Conservation (phyloP, 495 filamentous ascomycete genomes). For the Aspergillus bertholletiae region DNA sequence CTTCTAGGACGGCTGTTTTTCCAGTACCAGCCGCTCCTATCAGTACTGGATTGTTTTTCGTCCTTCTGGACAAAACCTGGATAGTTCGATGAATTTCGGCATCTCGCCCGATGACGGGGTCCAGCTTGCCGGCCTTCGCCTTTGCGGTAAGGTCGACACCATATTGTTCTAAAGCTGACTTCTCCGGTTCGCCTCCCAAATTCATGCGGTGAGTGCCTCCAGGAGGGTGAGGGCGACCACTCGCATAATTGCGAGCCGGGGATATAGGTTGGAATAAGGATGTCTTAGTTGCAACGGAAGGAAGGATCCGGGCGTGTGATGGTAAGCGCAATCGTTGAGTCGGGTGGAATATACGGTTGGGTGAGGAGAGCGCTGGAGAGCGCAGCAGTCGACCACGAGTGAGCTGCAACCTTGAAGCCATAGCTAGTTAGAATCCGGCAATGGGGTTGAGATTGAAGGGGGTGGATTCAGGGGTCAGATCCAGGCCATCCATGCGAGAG, state of each 20-base stretch:
- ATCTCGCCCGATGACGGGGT: conserved; percentile 93
- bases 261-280: conserved; percentile 5
- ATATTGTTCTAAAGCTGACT: conserved; percentile 83
- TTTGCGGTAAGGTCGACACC: conserved; percentile 85
- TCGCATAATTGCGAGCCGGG: conserved; percentile 60
- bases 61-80: conserved; percentile 85
- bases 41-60: conserved; percentile 95
- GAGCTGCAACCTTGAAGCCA: conserved; percentile 38
- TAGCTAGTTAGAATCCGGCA: conserved; percentile 13
- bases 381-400: conserved; percentile 30
- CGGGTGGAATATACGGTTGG: conserved; percentile 19
- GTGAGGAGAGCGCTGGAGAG: conserved; percentile 17
- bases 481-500: not conserved
- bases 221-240: conserved; percentile 77
- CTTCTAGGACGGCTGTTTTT: conserved; percentile 93
- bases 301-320: conserved; percentile 15
- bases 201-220: conserved; percentile 94
- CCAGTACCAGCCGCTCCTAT: conserved; percentile 92
- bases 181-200: conserved; percentile 71
- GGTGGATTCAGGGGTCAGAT: not conserved
- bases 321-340: conserved; percentile 20
- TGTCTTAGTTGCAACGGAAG: conserved; percentile 8
- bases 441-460: not conserved
- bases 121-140: conserved; percentile 85
- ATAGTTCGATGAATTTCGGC: conserved; percentile 90